A percentile compares a stretch with the other conserved stretches of the same genome.
phyloP scores from a whole-genome alignment of 2,329 filamentous ascomycete genomes.

The Aspergillus quadrilineatus region DNA sequence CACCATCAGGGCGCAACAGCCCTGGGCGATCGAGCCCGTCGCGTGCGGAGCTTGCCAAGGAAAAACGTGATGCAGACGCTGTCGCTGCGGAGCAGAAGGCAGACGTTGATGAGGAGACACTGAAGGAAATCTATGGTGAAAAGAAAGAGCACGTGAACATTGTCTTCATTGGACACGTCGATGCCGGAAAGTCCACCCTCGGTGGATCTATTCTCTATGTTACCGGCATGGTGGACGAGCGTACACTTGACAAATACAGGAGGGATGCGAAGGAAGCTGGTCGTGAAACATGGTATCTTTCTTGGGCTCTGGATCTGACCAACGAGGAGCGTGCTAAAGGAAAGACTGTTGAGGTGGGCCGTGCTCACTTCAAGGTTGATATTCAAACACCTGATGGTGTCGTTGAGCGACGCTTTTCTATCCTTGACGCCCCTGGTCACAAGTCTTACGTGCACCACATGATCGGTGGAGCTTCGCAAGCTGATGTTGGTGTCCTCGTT shows the following conservation, averaged over 20 bases:
- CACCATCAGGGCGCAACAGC: constrained; percentile 80
- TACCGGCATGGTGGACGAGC: constrained; percentile 98
- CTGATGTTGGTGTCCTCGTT: constrained; percentile 90
- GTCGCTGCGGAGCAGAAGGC: constrained; percentile 79
- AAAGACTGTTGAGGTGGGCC: constrained; percentile 96
- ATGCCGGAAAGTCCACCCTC: constrained; percentile 95
- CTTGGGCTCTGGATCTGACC: constrained; percentile 95
- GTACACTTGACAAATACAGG: constrained; percentile 98
- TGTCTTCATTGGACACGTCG: constrained; percentile 97
- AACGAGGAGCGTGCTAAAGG: constrained; percentile 95
- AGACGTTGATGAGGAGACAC: constrained; percentile 76
- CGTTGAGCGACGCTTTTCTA: constrained; percentile 92
- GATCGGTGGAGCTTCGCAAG: constrained; percentile 93
- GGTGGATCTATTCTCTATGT: constrained; percentile 90
- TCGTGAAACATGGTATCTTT: constrained; percentile 97
- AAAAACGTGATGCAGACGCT: constrained; percentile 71
- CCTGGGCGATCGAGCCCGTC: constrained; percentile 74
- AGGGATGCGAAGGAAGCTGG: constrained; percentile 93
- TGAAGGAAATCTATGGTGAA: constrained; percentile 94
- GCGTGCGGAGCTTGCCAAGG: constrained; percentile 56
- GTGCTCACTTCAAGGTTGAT: constrained; percentile 87
- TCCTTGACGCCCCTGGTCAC: constrained; percentile 94
- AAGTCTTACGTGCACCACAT: constrained; percentile 98
- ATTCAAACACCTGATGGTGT: constrained; percentile 37
- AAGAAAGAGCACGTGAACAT: constrained; percentile 78